A percentile compares a stretch with the other conserved stretches of the same genome.
Evolutionary conservation across 139 green algal species (phyloP).

Genomic region (Mychonastes homosphaera): DNA sequence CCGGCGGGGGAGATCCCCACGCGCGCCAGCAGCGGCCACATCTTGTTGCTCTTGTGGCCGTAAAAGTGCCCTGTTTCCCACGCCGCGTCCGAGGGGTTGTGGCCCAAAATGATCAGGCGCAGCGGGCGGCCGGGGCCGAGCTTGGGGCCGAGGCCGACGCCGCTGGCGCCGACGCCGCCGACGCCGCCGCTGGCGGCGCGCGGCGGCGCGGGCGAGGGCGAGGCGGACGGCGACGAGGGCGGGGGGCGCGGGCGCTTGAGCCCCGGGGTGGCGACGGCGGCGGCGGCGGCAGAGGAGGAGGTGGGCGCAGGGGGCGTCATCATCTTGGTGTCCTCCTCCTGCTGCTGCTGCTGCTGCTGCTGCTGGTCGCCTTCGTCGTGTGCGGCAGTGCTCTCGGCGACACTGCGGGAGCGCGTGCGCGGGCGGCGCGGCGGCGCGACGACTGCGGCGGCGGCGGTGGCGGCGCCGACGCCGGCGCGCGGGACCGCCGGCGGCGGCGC

Average conservation of each 20-base stretch:
- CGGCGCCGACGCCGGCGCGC: constrained; percentile 25
- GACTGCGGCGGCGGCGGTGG: background rate
- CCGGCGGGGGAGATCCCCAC: too few species aligned
- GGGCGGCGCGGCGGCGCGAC: too few species aligned
- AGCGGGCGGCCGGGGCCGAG: background rate
- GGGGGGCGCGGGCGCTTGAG: too few species aligned
- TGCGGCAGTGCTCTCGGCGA: background rate
- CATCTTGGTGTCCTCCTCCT: background rate
- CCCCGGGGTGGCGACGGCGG: background rate
- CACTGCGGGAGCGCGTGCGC: background rate
- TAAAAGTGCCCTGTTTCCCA: too few species aligned
- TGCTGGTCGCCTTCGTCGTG: too few species aligned
- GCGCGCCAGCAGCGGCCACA: too few species aligned
- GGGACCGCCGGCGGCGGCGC: constrained; percentile 61
- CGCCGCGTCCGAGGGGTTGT: too few species aligned
- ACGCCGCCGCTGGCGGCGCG: background rate
- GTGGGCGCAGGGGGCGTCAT: background rate
- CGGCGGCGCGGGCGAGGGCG: background rate
- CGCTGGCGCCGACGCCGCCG: background rate
- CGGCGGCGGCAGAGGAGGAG: background rate
- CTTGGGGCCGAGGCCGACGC: background rate
- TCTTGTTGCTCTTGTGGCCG: too few species aligned
- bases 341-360: background rate
- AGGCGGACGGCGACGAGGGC: background rate
- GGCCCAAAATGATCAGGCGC: too few species aligned